Conservation (phyloP, 495 filamentous ascomycete species). For the Articulospora tetracladia region DNA sequence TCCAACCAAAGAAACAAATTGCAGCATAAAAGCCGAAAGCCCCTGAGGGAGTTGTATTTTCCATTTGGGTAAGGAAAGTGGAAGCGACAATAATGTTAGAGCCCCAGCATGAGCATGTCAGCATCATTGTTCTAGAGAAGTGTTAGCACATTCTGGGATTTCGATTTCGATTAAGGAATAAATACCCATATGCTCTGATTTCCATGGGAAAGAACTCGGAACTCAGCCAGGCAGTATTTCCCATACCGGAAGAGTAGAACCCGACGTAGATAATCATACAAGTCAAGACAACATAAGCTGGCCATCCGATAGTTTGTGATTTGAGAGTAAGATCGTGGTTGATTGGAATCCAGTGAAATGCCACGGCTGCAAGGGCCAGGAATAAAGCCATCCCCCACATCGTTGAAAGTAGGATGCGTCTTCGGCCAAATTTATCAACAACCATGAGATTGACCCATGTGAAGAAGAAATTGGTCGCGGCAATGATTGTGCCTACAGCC, state of each 20-base stretch:
- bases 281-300: conserved; percentile 39
- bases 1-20: conserved; percentile 42
- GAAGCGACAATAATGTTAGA: conserved; percentile 49
- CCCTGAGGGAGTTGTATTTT: conserved; percentile 42
- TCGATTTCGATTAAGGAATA: no score
- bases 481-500: conserved; percentile 45
- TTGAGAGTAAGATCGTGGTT: conserved; percentile 32
- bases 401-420: conserved; percentile 41
- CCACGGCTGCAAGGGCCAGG: conserved; percentile 39
- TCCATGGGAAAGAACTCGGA: conserved; percentile 51
- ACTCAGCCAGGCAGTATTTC: conserved; percentile 47
- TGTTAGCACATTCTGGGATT: no score
- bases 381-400: conserved; percentile 37
- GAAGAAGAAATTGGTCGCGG: conserved; percentile 50
- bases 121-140: conserved; percentile 51
- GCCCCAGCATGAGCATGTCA: conserved; percentile 47
- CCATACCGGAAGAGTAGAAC: conserved; percentile 43
- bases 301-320: conserved; percentile 26
- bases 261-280: conserved; percentile 45
- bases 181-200: conserved; percentile 41
- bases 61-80: conserved; percentile 48
- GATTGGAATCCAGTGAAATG: conserved; percentile 47
- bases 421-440: conserved; percentile 44
- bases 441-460: conserved; percentile 45
- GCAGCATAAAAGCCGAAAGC: conserved; percentile 51